Percentiles rank a stretch among this genome's conserved stretches.
Evolutionary conservation across 2,329 filamentous ascomycete genomes (phyloP).

Genomic region (Paraconiothyrium brasiliense): DNA sequence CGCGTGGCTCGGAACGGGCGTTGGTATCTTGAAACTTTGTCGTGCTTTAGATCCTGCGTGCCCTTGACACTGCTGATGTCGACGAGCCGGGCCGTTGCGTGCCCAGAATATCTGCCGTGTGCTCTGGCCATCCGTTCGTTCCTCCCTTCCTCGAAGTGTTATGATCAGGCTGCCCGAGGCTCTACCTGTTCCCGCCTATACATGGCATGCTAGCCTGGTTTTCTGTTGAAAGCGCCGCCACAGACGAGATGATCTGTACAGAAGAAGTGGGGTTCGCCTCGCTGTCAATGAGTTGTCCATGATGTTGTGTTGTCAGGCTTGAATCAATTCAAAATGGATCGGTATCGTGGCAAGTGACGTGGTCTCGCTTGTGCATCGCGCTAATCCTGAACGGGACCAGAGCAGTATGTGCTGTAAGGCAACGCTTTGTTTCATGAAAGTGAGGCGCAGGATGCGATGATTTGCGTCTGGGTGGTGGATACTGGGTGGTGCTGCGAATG

Average conservation of each 20-base stretch:
- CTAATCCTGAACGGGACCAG: neutral
- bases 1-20: constrained; percentile 4
- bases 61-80: constrained; percentile 10
- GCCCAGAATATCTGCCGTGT: constrained; percentile 6
- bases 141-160: neutral
- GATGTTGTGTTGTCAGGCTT: constrained; percentile 18
- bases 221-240: constrained; percentile 10
- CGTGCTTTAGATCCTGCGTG: constrained; percentile 17
- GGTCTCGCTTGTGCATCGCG: constrained; percentile 9
- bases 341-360: constrained; percentile 10
- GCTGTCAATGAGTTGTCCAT: constrained; percentile 18
- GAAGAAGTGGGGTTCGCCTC: constrained; percentile 17
- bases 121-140: constrained; percentile 25
- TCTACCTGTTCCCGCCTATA: constrained; percentile 1
- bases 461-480: neutral
- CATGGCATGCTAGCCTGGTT: constrained; percentile 6
- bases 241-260: constrained; percentile 8
- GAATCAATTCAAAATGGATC: constrained; percentile 3
- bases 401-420: neutral
- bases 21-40: constrained; percentile 12
- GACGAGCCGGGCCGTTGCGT: constrained; percentile 7
- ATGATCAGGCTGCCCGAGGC: constrained; percentile 2
- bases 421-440: neutral
- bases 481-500: neutral
- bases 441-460: neutral